phyloP scores from a whole-genome alignment of 345 rosid species.

The Lenwebbia sp. region DNA sequence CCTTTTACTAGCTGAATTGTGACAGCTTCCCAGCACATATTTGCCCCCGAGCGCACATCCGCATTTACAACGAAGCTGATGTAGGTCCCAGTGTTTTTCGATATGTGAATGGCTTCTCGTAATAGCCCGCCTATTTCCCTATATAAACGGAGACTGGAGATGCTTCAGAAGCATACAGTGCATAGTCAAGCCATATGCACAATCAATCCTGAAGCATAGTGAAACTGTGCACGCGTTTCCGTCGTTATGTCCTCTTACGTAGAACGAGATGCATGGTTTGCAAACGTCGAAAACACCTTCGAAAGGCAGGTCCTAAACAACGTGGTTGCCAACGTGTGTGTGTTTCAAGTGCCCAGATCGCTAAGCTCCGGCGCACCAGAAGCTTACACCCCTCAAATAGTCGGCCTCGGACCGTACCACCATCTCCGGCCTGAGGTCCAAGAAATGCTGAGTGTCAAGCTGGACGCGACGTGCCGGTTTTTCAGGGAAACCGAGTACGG shows the following conservation, averaged over 20 bases:
- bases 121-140: not conserved
- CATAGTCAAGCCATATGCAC: not conserved
- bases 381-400: not conserved
- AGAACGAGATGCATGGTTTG: not conserved
- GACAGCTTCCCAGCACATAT: no score
- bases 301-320: not conserved
- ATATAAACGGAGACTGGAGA: not conserved
- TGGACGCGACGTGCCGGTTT: not conserved
- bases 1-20: no score
- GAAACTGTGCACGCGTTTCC: not conserved
- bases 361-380: not conserved
- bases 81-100: not conserved
- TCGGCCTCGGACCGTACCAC: not conserved
- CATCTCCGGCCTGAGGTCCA: not conserved
- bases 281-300: not conserved
- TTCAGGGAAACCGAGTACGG: not conserved
- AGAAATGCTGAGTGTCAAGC: not conserved
- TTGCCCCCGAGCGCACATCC: no score
- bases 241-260: not conserved
- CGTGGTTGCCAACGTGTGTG: not conserved
- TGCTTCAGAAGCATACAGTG: not conserved
- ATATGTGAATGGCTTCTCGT: not conserved
- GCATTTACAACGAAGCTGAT: no score
- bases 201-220: not conserved
- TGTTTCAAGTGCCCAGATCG: not conserved